Evolutionary conservation across 306 rosid species (phyloP), one percentile per base, ranked within the genome.

Genomic region (Bauhinia variegata): DNA sequence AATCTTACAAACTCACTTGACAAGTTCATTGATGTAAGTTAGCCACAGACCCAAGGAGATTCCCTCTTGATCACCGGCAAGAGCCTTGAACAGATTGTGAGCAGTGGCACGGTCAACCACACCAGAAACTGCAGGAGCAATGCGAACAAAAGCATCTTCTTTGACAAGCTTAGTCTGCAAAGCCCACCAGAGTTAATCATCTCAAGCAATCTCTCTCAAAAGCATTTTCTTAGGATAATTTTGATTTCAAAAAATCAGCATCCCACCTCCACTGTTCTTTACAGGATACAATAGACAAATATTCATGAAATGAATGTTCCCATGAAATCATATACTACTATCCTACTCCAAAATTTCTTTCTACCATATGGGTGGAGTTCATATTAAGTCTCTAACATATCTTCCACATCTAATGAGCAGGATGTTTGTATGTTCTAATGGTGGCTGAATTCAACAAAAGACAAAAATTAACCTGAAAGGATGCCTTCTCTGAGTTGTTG

Each of bases 51-150:
- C 78, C 84, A 93, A 70, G 47, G 96, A 87, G 67, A 93, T 86
- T 30, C 98, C 89, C 54, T 77, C 67, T 76, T 84, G 87, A 63
- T 80, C 91, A 51, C 93, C 89, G 28, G 89, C 87, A 52, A 93
- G 91, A 68, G 95, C 90, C 84, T 83, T 93, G 70, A 86, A 93
- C 56, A 93, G 82, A 83, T 82, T 84, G 76, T 89, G 88, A 41
- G 71, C 97, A n/a, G 96, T 88, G 34, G 96, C 77, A 37, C 67
- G 81, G 68, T 88, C 97, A 64, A 85, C 96, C 49, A 89, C 81
- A 64, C 96, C 98, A 63, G 95, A 75, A 66, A 93, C 63, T 33
- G 97, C 89, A 44, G 98, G 91, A 65, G 98, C 97, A 79, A 93
- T 78, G 53, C 90, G 96, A 73, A 82, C 77, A 83, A 93, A 93